phyloP scores from a whole-genome alignment of 1,139 yeast species.

The Fermentozyma sake region DNA sequence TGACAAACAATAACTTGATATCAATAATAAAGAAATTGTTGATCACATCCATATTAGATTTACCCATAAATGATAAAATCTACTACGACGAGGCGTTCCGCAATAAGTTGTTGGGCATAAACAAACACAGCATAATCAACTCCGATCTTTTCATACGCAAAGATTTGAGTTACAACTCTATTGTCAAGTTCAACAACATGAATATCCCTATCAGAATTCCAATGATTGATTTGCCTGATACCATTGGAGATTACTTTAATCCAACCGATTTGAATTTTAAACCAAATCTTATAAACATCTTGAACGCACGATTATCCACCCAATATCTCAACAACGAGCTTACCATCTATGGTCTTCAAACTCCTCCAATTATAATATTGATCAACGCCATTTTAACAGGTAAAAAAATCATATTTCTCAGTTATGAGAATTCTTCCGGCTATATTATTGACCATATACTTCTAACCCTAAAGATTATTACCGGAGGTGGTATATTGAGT shows the following conservation, averaged over 20 bases:
- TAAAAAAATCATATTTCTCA: conserved; percentile 49
- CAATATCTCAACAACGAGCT: conserved; percentile 30
- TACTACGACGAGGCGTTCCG: conserved; percentile 38
- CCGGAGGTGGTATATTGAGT: conserved; percentile 57
- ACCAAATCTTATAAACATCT: conserved; percentile 36
- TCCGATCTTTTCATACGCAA: conserved; percentile 38
- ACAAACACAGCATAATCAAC: conserved; percentile 22
- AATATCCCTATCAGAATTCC: conserved; percentile 44
- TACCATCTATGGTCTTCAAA: conserved; percentile 51
- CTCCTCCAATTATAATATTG: conserved; percentile 55
- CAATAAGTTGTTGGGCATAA: conserved; percentile 35
- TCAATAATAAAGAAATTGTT: conserved; percentile 35
- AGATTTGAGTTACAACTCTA: conserved; percentile 41
- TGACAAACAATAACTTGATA: conserved; percentile 23
- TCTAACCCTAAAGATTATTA: conserved; percentile 48
- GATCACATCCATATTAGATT: conserved; percentile 42
- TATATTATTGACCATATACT: conserved; percentile 53
- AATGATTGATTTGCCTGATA: conserved; percentile 38
- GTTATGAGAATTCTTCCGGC: conserved; percentile 52
- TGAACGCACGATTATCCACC: conserved; percentile 31
- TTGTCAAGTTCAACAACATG: conserved; percentile 34
- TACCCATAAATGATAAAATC: conserved; percentile 44
- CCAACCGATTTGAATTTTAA: conserved; percentile 46
- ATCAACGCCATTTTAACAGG: conserved; percentile 58
- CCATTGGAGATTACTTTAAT: conserved; percentile 41